A percentile compares a stretch with the other conserved stretches of the same genome.
Conservation (phyloP, 2,329 filamentous ascomycete species). For the Xylariaceae sp. region DNA sequence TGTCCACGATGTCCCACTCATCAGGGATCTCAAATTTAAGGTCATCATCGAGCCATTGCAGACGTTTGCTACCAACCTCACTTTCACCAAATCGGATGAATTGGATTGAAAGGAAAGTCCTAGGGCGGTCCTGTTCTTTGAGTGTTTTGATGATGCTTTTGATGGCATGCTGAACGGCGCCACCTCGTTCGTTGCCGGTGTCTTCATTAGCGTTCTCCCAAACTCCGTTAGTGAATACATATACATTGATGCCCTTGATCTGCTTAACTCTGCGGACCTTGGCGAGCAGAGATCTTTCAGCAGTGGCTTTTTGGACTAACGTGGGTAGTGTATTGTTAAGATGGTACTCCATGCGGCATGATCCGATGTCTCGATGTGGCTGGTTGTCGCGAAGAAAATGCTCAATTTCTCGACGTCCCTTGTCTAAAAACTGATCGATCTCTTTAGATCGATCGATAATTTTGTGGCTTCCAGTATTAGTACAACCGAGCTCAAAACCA, state of each 20-base stretch:
- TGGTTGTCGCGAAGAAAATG: not conserved
- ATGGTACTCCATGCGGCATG: conserved; percentile 2
- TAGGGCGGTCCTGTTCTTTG: not conserved
- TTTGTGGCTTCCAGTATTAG: not conserved
- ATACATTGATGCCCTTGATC: conserved; percentile 1
- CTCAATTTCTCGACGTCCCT: not conserved
- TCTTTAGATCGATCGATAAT: not conserved
- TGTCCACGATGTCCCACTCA: not conserved
- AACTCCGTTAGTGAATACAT: conserved; percentile 8
- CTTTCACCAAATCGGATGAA: conserved; percentile 3
- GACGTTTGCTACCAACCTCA: not conserved
- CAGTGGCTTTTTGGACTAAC: not conserved
- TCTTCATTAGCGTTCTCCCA: not conserved
- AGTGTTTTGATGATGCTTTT: not conserved
- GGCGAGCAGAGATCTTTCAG: not conserved
- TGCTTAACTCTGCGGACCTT: not conserved
- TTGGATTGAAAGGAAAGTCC: conserved; percentile 5
- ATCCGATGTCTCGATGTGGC: not conserved
- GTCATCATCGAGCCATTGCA: not conserved
- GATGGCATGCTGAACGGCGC: conserved; percentile 8
- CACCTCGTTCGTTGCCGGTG: not conserved
- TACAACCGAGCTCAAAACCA: conserved; percentile 6
- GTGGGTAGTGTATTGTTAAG: not conserved
- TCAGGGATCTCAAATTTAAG: no score
- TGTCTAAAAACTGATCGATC: not conserved